Evolutionary conservation across 352 stramenopile species (phyloP).

Genomic region (Sclerospora graminicola): DNA sequence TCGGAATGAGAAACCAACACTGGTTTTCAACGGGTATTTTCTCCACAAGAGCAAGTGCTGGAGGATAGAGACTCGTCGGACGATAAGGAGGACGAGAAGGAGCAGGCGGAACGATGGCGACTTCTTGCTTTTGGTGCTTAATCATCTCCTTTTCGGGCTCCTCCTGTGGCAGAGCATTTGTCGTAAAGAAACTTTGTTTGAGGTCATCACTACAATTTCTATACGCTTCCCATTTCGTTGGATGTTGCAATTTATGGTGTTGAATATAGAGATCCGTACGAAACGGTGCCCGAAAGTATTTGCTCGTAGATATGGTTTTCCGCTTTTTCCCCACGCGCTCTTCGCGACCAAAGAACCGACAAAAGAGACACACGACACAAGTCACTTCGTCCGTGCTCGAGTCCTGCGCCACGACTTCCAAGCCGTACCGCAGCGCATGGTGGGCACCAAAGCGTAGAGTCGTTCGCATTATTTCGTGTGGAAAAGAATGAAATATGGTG

Average conservation of each 20-base stretch:
- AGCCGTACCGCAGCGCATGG: conserved; percentile 45
- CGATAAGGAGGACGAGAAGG: too few species aligned
- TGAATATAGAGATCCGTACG: conserved; percentile 66
- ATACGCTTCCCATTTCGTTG: conserved; percentile 35
- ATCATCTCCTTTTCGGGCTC: too few species aligned
- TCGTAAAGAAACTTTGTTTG: conserved; percentile 42
- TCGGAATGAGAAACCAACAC: conserved; percentile 9
- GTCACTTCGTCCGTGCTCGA: conserved; percentile 28
- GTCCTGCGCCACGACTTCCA: conserved; percentile 41
- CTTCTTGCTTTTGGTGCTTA: too few species aligned
- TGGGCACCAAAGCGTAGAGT: conserved; percentile 28
- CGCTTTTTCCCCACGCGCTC: conserved; percentile 41
- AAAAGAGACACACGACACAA: conserved; percentile 50
- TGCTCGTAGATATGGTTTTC: conserved; percentile 45
- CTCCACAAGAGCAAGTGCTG: not conserved
- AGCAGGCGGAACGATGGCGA: too few species aligned
- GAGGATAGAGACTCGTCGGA: too few species aligned
- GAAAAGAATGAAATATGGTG: too few species aligned
- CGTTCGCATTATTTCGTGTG: too few species aligned
- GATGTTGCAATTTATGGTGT: conserved; percentile 50
- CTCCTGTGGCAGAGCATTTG: too few species aligned
- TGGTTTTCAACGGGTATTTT: not conserved
- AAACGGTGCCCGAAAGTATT: conserved; percentile 57
- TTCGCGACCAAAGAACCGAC: conserved; percentile 53
- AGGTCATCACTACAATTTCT: conserved; percentile 27